Evolutionary conservation across 108 stramenopile genomes (phyloP).

Genomic region (Pseudonitzschia pungens): DNA sequence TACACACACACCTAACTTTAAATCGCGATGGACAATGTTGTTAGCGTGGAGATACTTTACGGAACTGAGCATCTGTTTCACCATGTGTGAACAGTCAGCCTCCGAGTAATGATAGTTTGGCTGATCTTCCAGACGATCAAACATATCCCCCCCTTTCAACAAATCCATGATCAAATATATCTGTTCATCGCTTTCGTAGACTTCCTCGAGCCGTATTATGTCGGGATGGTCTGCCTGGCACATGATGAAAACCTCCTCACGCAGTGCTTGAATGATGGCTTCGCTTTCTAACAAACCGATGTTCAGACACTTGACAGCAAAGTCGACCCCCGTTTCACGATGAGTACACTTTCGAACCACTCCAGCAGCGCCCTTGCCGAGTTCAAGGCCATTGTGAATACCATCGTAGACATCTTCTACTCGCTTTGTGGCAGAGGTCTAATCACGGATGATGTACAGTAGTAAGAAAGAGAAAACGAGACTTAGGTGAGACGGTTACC

Average conservation of each 20-base stretch:
- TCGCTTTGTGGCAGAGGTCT: slow-evolving; percentile 1
- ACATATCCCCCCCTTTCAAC: slow-evolving; percentile 77
- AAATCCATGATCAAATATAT: slow-evolving; percentile 83
- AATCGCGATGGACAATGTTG: slow-evolving; percentile 91
- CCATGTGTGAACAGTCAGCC: slow-evolving; percentile 62
- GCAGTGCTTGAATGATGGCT: slow-evolving; percentile 52
- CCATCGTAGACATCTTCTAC: slow-evolving; percentile 84
- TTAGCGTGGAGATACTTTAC: slow-evolving; percentile 91
- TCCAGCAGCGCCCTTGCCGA: slow-evolving; percentile 81
- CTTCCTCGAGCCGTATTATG: slow-evolving; percentile 81
- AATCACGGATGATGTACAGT: neutral
- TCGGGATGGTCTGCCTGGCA: slow-evolving; percentile 90
- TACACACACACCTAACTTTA: slow-evolving; percentile 66
- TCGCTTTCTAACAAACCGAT: slow-evolving; percentile 62
- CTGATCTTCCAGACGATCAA: slow-evolving; percentile 84
- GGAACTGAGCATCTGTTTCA: slow-evolving; percentile 87
- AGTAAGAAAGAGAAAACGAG: neutral
- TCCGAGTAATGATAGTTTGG: slow-evolving; percentile 84
- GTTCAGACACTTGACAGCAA: slow-evolving; percentile 82
- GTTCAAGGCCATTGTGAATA: slow-evolving; percentile 72
- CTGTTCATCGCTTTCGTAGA: slow-evolving; percentile 66
- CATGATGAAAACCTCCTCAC: slow-evolving; percentile 86
- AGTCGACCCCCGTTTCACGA: slow-evolving; percentile 69
- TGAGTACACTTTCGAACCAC: slow-evolving; percentile 77
- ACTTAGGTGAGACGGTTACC: neutral